These are phyloP conservation scores for Achlya hypogyna DNA, from an alignment of 352 stramenopile species.

Conservation along the genomic window DNA sequence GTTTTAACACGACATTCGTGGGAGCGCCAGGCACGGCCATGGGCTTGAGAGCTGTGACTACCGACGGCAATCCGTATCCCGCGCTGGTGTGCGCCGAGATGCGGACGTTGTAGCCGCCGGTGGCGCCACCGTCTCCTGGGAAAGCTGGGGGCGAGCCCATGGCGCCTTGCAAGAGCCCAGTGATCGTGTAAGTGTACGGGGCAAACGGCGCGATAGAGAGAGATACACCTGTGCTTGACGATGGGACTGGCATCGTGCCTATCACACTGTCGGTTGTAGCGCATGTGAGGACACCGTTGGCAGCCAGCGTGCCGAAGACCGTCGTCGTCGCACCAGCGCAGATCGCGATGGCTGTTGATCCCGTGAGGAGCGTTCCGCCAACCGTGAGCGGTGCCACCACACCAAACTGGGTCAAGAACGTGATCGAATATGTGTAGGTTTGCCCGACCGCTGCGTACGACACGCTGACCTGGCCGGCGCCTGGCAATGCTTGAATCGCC, in stretches of 20 bases:
- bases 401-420: slow-evolving; percentile 41
- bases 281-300: slow-evolving; percentile 33
- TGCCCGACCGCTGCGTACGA: slow-evolving; percentile 14
- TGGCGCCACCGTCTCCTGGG: slow-evolving; percentile 29
- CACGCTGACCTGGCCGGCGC: slow-evolving; percentile 74
- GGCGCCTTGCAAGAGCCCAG: slow-evolving; percentile 34
- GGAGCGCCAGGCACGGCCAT: slow-evolving; percentile 75
- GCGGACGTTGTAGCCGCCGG: slow-evolving; percentile 49
- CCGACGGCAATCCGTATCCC: slow-evolving; percentile 49
- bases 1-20: slow-evolving; percentile 49
- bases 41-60: slow-evolving; percentile 70
- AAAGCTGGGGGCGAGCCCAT: slow-evolving; percentile 25
- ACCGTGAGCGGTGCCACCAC: slow-evolving; percentile 31
- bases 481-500: slow-evolving; percentile 67
- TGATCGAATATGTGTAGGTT: slow-evolving; percentile 33
- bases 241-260: slow-evolving; percentile 29
- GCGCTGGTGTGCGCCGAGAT: slow-evolving; percentile 54
- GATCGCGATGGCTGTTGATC: slow-evolving; percentile 33
- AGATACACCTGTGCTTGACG: slow-evolving; percentile 31
- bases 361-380: slow-evolving; percentile 28
- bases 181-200: slow-evolving; percentile 49
- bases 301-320: slow-evolving; percentile 26
- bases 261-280: slow-evolving; percentile 33
- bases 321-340: slow-evolving; percentile 35
- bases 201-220: slow-evolving; percentile 37